phyloP scores from a whole-genome alignment of 2,329 filamentous ascomycete genomes.

The Penicillium sp. region DNA sequence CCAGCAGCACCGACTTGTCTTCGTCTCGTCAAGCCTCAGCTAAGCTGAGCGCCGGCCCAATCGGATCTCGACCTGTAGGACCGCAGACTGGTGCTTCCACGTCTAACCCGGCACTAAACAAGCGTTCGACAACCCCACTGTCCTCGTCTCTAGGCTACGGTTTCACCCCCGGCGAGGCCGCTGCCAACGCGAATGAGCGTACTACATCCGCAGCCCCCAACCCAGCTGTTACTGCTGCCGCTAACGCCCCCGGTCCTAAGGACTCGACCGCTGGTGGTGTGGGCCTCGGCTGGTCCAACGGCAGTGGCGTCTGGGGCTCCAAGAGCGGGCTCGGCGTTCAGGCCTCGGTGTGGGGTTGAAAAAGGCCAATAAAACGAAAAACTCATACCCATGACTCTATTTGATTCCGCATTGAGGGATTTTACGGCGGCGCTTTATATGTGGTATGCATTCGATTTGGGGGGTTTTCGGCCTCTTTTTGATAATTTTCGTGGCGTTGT shows the following conservation, averaged over 20 bases:
- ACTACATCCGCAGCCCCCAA: conserved; percentile 62
- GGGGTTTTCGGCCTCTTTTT: conserved; percentile 7
- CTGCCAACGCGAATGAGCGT: conserved; percentile 48
- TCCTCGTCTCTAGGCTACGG: conserved; percentile 83
- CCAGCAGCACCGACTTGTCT: conserved; percentile 69
- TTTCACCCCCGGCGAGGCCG: conserved; percentile 58
- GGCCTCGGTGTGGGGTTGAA: conserved; percentile 89
- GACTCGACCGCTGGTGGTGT: conserved; percentile 46
- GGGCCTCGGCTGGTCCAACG: conserved; percentile 72
- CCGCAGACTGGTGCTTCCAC: conserved; percentile 49
- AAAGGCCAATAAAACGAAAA: conserved; percentile 3
- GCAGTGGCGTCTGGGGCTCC: conserved; percentile 81
- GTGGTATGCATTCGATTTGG: conserved; percentile 20
- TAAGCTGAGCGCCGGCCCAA: conserved; percentile 58
- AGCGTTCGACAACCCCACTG: conserved; percentile 85
- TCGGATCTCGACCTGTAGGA: conserved; percentile 80
- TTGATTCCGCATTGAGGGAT: background rate
- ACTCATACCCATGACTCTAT: background rate
- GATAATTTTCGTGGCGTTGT: conserved; percentile 29
- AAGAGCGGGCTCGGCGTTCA: conserved; percentile 81
- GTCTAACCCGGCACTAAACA: conserved; percentile 64
- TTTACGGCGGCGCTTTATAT: conserved; percentile 3
- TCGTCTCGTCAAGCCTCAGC: conserved; percentile 65
- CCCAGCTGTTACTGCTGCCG: conserved; percentile 51
- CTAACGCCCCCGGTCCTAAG: conserved; percentile 32